Percentiles rank a stretch among this genome's conserved stretches.
These are phyloP conservation scores for Torrubiella hemipterigena DNA, from an alignment of 2,329 filamentous ascomycete genomes.

Conservation along the genomic window DNA sequence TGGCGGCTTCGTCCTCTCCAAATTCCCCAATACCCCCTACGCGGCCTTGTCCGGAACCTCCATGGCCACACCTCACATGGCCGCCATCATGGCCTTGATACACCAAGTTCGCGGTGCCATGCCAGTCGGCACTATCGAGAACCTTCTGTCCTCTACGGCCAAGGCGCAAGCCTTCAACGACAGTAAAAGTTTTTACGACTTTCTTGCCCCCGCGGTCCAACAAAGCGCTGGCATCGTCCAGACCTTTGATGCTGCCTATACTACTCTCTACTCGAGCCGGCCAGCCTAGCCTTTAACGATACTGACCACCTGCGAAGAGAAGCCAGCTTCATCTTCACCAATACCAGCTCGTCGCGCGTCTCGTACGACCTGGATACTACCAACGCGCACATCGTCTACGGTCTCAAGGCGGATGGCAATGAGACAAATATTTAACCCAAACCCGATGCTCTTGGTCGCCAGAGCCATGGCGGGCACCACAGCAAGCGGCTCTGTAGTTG, in stretches of 20 bases:
- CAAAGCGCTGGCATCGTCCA: constrained; percentile 43
- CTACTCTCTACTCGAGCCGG: constrained; percentile 32
- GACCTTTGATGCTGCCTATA: constrained; percentile 38
- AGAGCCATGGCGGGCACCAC: constrained; percentile 59
- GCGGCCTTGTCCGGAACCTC: constrained; percentile 43
- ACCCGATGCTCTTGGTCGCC: constrained; percentile 53
- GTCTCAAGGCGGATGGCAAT: no score
- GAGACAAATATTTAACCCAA: no score
- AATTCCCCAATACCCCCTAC: constrained; percentile 38
- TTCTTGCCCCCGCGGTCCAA: constrained; percentile 43
- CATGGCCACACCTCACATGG: constrained; percentile 48
- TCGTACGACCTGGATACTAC: no score
- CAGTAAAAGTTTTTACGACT: constrained; percentile 19
- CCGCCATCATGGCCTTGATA: constrained; percentile 42
- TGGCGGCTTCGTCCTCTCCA: constrained; percentile 47
- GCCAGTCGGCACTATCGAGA: constrained; percentile 36
- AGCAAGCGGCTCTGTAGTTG: constrained; percentile 55
- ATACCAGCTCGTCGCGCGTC: no score
- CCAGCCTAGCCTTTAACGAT: constrained; percentile 46
- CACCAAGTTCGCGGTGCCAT: constrained; percentile 37
- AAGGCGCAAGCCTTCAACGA: constrained; percentile 37
- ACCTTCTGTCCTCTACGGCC: constrained; percentile 36
- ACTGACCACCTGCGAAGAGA: constrained; percentile 37
- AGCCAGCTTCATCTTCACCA: constrained; percentile 42
- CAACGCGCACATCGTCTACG: no score